These are phyloP conservation scores for Malassezia dermatis DNA, from an alignment of 1,284 basidiomycete genomes.

Conservation along the genomic window DNA sequence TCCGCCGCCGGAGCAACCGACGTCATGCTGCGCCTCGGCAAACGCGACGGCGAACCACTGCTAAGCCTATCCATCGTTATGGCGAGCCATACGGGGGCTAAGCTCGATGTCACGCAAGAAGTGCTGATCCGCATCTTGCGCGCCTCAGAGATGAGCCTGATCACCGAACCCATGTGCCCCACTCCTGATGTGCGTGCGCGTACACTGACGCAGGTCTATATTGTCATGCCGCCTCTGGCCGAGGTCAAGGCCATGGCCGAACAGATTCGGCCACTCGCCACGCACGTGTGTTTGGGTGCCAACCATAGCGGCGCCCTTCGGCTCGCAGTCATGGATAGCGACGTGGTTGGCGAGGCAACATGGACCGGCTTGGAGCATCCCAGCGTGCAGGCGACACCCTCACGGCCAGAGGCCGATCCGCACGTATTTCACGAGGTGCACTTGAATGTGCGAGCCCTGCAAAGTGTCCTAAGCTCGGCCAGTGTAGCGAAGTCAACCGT, in stretches of 20 bases:
- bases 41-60: constrained; percentile 65
- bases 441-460: constrained; percentile 11
- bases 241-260: constrained; percentile 71
- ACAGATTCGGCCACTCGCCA: constrained; percentile 62
- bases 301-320: constrained; percentile 53
- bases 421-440: constrained; percentile 8
- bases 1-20: constrained; percentile 55
- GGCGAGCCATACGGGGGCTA: constrained; percentile 51
- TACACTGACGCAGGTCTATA: constrained; percentile 58
- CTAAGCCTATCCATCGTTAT: constrained; percentile 63
- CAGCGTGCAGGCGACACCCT: not conserved
- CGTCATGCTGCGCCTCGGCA: constrained; percentile 68
- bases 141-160: constrained; percentile 59
- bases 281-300: constrained; percentile 62
- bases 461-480: constrained; percentile 2
- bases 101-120: constrained; percentile 47
- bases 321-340: constrained; percentile 57
- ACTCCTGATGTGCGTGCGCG: constrained; percentile 63
- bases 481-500: constrained; percentile 11
- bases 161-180: constrained; percentile 74
- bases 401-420: not conserved
- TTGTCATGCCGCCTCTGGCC: constrained; percentile 65
- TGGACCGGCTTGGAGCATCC: constrained; percentile 69
- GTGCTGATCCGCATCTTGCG: constrained; percentile 58
- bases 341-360: constrained; percentile 64